A percentile compares a stretch with the other conserved stretches of the same genome.
These are phyloP conservation scores for Acanthamoeba healyi DNA, from an alignment of 208 protist genomes.

Conservation along the genomic window DNA sequence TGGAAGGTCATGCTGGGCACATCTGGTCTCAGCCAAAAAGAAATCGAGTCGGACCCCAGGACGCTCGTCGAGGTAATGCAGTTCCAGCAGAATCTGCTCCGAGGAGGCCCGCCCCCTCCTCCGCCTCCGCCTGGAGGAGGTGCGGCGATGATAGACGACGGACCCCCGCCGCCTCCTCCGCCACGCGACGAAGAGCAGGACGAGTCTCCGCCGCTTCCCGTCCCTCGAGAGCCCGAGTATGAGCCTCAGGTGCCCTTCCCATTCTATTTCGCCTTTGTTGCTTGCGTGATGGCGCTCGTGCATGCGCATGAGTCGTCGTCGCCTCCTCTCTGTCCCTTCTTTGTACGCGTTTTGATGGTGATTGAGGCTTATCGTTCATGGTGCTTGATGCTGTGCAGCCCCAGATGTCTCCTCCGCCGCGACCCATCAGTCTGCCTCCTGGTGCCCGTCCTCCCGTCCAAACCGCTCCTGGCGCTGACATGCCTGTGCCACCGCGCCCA, in stretches of 20 bases:
- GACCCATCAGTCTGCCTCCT: background rate
- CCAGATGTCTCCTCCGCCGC: background rate
- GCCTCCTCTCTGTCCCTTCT: too few species aligned
- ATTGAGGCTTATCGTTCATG: too few species aligned
- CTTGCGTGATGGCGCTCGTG: too few species aligned
- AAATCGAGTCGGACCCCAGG: conserved; percentile 6
- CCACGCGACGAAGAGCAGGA: background rate
- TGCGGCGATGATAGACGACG: background rate
- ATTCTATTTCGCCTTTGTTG: background rate
- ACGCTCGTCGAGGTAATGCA: conserved; percentile 18
- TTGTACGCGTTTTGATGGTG: too few species aligned
- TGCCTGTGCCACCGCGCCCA: background rate
- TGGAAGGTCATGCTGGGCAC: conserved; percentile 57
- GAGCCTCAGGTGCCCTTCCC: background rate
- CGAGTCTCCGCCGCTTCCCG: background rate
- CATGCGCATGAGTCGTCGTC: too few species aligned
- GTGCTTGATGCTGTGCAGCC: too few species aligned
- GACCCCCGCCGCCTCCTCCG: too few species aligned
- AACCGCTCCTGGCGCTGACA: too few species aligned
- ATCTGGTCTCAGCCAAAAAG: conserved; percentile 24
- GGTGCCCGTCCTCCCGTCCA: background rate
- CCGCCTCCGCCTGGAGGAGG: background rate
- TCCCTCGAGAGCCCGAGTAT: background rate
- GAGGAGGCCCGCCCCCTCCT: background rate
- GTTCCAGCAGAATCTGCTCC: conserved; percentile 26